Base-by-base conservation (phyloP, 345 rosid genomes). In the Hypericum androsaemum region DNA sequence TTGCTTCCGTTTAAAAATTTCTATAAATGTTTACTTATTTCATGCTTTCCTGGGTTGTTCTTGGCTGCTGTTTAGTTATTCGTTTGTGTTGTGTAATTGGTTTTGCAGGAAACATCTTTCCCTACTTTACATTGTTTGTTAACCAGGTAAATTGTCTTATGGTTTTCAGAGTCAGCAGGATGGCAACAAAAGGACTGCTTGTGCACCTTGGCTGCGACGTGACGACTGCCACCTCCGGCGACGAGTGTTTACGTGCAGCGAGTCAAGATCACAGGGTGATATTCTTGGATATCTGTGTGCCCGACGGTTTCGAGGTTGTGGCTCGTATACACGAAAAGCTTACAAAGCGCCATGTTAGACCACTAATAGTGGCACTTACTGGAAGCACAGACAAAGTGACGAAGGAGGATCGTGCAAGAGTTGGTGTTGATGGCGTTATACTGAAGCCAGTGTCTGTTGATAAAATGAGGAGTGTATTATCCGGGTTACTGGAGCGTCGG, bases 131-230 rank as follows among this genome's bases (percentile, higher is more conserved):
- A n/a, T n/a, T n/a, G n/a, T n/a, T n/a, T n/a, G n/a, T n/a, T n/a
- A n/a, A n/a, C n/a, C n/a, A n/a, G n/a, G n/a, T n/a, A n/a, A n/a
- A n/a, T n/a, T 39, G 59, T 44, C 43, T 53, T 52, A 12, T 58
- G 52, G 15, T 43, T 40, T 48, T 36, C 90, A 83, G 95, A 60
- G 83, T 77, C 40, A 80, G 99, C 82, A 74, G 95, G 79, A 79
- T 79, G 63, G 97, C 75, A 57, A 88, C 89, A 1, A 77, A 70
- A 62, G 95, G 82, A 52, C 95, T 94, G 56, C 85, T 94, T 41
- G 59, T 73, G 62, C 97, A 86, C 69, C 76, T 86, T 49, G 97
- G 99, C 41, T 94, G 97, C 59, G 92, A 94, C 22, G 96, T 88
- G 59, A 77, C 68, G 8, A 77, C 78, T 3, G 96, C 74, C n/a